These are phyloP conservation scores for Myriosclerotinia curreyana DNA, from an alignment of 2,329 filamentous ascomycete species.

Conservation along the genomic window DNA sequence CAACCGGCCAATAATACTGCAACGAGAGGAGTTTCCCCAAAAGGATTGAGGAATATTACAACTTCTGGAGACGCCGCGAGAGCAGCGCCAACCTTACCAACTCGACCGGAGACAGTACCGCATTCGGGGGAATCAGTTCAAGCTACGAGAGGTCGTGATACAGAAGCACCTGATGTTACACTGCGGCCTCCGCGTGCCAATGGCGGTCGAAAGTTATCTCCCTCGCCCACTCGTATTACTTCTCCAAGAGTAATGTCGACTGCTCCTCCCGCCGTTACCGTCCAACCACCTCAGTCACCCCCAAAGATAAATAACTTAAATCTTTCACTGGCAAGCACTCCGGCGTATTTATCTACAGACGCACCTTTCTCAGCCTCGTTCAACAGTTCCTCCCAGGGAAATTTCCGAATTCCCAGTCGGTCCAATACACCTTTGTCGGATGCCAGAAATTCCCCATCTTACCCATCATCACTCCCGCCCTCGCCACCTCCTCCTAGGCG, in stretches of 20 bases:
- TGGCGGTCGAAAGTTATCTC: slow-evolving; percentile 31
- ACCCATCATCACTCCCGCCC: slow-evolving; percentile 51
- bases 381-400: slow-evolving; percentile 42
- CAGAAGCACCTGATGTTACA: slow-evolving; percentile 28
- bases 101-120: slow-evolving; percentile 27
- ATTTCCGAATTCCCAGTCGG: slow-evolving; percentile 55
- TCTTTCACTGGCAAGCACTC: slow-evolving; percentile 30
- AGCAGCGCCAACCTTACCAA: slow-evolving; percentile 21
- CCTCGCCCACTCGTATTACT: slow-evolving; percentile 32
- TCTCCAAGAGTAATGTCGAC: slow-evolving; percentile 29
- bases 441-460: slow-evolving; percentile 48
- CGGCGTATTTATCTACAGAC: slow-evolving; percentile 34
- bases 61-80: slow-evolving; percentile 27
- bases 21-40: slow-evolving; percentile 34
- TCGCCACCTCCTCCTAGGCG: slow-evolving; percentile 62
- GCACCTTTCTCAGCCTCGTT: slow-evolving; percentile 41
- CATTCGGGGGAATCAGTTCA: slow-evolving; percentile 27
- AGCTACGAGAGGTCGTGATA: slow-evolving; percentile 33
- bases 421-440: slow-evolving; percentile 53
- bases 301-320: slow-evolving; percentile 46
- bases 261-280: slow-evolving; percentile 56
- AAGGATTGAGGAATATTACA: slow-evolving; percentile 28
- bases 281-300: slow-evolving; percentile 69
- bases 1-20: slow-evolving; percentile 41
- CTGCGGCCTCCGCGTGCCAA: slow-evolving; percentile 31